phyloP scores from a whole-genome alignment of 2,329 filamentous ascomycete species.

The Xylaria sp. region DNA sequence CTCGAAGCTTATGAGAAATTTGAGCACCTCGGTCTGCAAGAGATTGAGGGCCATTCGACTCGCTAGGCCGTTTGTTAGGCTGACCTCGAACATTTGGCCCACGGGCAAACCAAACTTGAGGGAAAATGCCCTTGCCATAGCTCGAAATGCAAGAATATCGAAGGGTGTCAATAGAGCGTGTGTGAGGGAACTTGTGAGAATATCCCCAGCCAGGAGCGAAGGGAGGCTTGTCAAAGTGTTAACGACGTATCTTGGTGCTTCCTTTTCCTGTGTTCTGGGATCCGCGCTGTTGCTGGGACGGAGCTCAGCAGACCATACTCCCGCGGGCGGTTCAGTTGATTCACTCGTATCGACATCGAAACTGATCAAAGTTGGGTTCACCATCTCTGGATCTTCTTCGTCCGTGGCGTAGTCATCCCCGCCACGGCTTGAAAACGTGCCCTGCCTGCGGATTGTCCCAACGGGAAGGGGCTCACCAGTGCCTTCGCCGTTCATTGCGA shows the following conservation, averaged over 20 bases:
- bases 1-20: conserved; percentile 58
- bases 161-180: conserved; percentile 59
- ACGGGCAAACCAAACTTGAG: conserved; percentile 53
- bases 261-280: conserved; percentile 49
- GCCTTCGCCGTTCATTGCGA: conserved; percentile 49
- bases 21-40: conserved; percentile 58
- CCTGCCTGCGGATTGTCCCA: conserved; percentile 56
- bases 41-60: conserved; percentile 58
- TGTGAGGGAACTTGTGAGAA: conserved; percentile 57
- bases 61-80: conserved; percentile 53
- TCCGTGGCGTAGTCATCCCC: conserved; percentile 63
- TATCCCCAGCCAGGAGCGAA: conserved; percentile 58
- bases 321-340: conserved; percentile 61
- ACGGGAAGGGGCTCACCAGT: conserved; percentile 46
- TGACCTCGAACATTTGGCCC: conserved; percentile 54
- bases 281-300: conserved; percentile 59
- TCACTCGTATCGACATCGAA: conserved; percentile 71
- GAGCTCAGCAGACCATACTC: conserved; percentile 69
- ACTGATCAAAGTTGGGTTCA: conserved; percentile 68
- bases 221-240: conserved; percentile 64
- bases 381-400: conserved; percentile 65
- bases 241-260: conserved; percentile 55
- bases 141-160: conserved; percentile 59
- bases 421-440: conserved; percentile 60
- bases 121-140: conserved; percentile 58